These are phyloP conservation scores for Claviceps sp. DNA, from an alignment of 2,329 filamentous ascomycete species.

Conservation along the genomic window DNA sequence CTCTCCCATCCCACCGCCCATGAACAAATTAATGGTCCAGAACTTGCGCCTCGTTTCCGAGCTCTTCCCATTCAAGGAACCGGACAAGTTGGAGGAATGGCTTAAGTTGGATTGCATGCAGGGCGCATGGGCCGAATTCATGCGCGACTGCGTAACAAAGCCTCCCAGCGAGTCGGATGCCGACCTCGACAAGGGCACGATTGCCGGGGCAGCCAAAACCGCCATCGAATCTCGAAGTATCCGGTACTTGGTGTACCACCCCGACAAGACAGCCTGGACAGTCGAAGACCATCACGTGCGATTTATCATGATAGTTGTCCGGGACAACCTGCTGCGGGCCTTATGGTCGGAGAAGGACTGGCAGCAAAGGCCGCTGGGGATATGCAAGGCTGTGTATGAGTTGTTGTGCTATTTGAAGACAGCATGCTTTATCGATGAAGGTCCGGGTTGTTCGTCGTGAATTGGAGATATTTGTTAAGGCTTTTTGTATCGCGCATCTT, in stretches of 20 bases:
- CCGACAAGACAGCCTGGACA: slow-evolving; percentile 23
- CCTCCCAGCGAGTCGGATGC: slow-evolving; percentile 1
- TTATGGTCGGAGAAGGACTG: slow-evolving; percentile 17
- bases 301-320: slow-evolving; percentile 23
- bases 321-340: slow-evolving; percentile 20
- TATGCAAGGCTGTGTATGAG: background rate
- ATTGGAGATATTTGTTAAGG: background rate
- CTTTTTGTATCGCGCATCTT: background rate
- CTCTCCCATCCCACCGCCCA: background rate
- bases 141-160: slow-evolving; percentile 16
- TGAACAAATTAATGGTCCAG: slow-evolving; percentile 14
- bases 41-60: slow-evolving; percentile 26
- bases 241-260: slow-evolving; percentile 22
- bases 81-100: slow-evolving; percentile 22
- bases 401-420: background rate
- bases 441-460: background rate
- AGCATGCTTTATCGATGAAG: background rate
- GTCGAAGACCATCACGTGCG: slow-evolving; percentile 24
- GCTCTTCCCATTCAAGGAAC: slow-evolving; percentile 23
- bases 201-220: slow-evolving; percentile 17
- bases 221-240: slow-evolving; percentile 15
- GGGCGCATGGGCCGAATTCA: slow-evolving; percentile 25
- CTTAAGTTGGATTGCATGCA: slow-evolving; percentile 17
- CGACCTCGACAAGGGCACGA: slow-evolving; percentile 22
- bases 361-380: slow-evolving; percentile 17